Percentiles rank a stretch among this genome's conserved stretches.
Conservation (phyloP, 257 asterid genomes). For the Penstemon eatonii region DNA sequence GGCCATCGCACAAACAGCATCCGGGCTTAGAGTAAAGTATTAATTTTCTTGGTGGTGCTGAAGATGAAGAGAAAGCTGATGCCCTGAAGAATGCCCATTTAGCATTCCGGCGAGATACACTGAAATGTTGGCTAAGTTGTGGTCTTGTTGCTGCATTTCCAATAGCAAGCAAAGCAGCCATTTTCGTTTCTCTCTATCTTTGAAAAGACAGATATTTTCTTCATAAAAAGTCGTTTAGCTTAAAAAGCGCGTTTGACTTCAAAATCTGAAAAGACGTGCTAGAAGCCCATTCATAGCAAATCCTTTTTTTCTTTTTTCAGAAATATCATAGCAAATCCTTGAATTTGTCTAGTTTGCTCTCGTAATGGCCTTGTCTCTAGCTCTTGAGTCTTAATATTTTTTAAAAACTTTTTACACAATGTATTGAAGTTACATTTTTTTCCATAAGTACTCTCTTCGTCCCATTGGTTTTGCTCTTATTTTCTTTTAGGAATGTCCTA, state of each 20-base stretch:
- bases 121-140: conserved; percentile 31
- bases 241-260: neutral
- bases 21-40: conserved; percentile 92
- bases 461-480: too few species aligned
- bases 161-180: conserved; percentile 43
- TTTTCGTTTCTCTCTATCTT: conserved; percentile 21
- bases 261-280: neutral
- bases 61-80: conserved; percentile 44
- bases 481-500: too few species aligned
- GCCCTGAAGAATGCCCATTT: conserved; percentile 29
- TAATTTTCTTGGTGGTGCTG: conserved; percentile 49
- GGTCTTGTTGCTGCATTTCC: conserved; percentile 43
- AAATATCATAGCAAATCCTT: too few species aligned
- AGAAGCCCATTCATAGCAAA: too few species aligned
- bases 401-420: too few species aligned
- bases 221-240: neutral
- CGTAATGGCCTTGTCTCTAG: too few species aligned
- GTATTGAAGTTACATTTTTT: too few species aligned
- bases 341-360: too few species aligned
- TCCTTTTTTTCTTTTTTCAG: too few species aligned
- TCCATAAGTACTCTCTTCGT: too few species aligned
- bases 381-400: too few species aligned
- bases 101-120: conserved; percentile 20
- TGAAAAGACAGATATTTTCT: neutral
- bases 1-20: conserved; percentile 99